These are phyloP conservation scores for Pyrenula massariospora DNA, from an alignment of 495 filamentous ascomycete genomes.

Conservation along the genomic window DNA sequence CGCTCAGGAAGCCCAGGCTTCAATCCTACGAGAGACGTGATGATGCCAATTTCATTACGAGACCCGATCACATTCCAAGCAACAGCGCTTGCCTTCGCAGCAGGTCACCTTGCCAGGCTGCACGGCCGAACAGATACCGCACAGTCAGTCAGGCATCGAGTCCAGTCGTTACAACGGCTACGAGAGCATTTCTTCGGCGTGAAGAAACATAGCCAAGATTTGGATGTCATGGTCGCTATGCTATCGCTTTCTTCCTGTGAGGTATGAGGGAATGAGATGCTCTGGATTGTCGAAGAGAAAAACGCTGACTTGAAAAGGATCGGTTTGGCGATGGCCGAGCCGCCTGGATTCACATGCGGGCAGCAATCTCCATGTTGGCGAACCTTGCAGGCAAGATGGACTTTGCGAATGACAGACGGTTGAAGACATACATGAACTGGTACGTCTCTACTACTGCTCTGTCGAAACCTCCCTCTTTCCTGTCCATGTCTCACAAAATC, in stretches of 20 bases:
- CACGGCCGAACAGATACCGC: not conserved
- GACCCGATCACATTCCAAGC: not conserved
- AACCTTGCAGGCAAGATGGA: not conserved
- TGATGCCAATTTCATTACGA: not conserved
- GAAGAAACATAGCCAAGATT: not conserved
- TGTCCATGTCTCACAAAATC: not conserved
- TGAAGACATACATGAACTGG: not conserved
- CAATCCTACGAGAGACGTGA: not conserved
- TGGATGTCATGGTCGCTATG: not conserved
- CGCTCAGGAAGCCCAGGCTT: not conserved
- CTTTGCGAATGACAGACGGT: not conserved
- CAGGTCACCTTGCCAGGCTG: not conserved
- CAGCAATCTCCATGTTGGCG: not conserved
- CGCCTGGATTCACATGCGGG: not conserved
- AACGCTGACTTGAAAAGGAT: not conserved
- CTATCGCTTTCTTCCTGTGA: not conserved
- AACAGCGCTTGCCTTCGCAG: not conserved
- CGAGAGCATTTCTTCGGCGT: not conserved
- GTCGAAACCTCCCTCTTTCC: too few relatives aligned
- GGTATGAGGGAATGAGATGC: not conserved
- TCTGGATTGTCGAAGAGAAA: not conserved
- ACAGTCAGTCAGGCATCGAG: not conserved
- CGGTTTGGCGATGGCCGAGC: not conserved
- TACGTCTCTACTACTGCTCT: too few relatives aligned
- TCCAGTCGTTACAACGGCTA: not conserved